Percentiles rank a stretch among this genome's conserved stretches.
Conservation (phyloP, 805 yeast genomes). For the Candida khao-thaluensis region DNA sequence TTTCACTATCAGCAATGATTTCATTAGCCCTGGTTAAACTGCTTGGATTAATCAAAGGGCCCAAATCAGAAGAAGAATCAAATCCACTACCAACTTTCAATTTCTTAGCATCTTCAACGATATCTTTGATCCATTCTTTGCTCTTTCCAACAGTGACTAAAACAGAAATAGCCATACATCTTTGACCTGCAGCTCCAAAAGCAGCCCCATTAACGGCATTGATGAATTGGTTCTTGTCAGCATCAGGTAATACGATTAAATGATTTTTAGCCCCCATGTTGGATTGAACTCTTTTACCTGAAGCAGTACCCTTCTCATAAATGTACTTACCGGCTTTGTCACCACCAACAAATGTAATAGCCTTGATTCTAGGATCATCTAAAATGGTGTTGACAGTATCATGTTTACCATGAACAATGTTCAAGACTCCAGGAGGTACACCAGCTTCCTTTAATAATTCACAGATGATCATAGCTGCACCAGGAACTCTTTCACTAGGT, state of each 20-base stretch:
- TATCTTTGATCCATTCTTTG: slow-evolving; percentile 60
- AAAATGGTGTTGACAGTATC: slow-evolving; percentile 68
- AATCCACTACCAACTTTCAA: slow-evolving; percentile 68
- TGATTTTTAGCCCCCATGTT: slow-evolving; percentile 81
- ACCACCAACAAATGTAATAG: slow-evolving; percentile 77
- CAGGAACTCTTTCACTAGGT: slow-evolving; percentile 76
- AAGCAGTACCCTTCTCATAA: slow-evolving; percentile 59
- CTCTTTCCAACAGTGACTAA: slow-evolving; percentile 70
- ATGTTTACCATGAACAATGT: slow-evolving; percentile 71
- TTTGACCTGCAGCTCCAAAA: slow-evolving; percentile 83
- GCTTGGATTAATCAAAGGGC: slow-evolving; percentile 69
- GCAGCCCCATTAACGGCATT: slow-evolving; percentile 73
- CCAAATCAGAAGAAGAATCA: slow-evolving; percentile 59
- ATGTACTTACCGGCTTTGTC: slow-evolving; percentile 77
- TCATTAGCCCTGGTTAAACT: slow-evolving; percentile 53
- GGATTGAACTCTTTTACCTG: slow-evolving; percentile 76
- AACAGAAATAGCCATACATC: slow-evolving; percentile 78
- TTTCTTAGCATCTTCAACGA: slow-evolving; percentile 54
- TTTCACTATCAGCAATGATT: slow-evolving; percentile 54
- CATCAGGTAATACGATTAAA: slow-evolving; percentile 70
- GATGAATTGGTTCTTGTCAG: slow-evolving; percentile 60
- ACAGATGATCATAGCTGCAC: slow-evolving; percentile 72
- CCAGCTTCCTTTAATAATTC: slow-evolving; percentile 74
- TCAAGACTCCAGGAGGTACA: slow-evolving; percentile 70
- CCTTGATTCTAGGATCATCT: slow-evolving; percentile 73